phyloP scores from a whole-genome alignment of 2,329 filamentous ascomycete species.

The Fonsecaea pedrosoi region DNA sequence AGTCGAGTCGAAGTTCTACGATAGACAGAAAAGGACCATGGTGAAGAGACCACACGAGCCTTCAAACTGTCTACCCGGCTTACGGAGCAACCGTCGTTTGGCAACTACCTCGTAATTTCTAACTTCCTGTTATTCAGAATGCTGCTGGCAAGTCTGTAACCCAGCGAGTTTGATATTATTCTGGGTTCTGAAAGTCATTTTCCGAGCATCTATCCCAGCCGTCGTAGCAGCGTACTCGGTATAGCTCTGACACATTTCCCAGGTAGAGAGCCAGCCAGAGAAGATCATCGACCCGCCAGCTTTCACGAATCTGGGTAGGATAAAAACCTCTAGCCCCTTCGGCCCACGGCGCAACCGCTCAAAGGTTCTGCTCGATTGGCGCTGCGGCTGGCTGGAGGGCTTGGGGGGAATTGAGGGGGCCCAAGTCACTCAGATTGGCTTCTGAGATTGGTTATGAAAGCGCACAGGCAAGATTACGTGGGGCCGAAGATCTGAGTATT shows the following conservation, averaged over 20 bases:
- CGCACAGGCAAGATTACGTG: slow-evolving; percentile 15
- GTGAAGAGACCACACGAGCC: neutral
- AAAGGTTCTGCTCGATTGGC: slow-evolving; percentile 8
- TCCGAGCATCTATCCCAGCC: neutral
- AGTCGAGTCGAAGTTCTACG: no score
- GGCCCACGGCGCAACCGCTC: neutral
- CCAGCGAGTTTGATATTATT: neutral
- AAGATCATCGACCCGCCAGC: neutral
- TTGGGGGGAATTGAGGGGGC: neutral
- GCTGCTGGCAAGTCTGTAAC: neutral
- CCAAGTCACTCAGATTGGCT: slow-evolving; percentile 2
- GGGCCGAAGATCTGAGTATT: slow-evolving; percentile 6
- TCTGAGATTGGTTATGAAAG: slow-evolving; percentile 5
- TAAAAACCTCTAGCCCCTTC: neutral
- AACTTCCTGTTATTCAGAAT: neutral
- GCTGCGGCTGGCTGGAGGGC: neutral
- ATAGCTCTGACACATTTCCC: neutral
- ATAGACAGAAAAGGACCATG: no score
- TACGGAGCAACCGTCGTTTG: neutral
- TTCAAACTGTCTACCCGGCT: neutral
- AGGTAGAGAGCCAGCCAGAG: neutral
- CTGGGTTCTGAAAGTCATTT: neutral
- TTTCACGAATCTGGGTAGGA: neutral
- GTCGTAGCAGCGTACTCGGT: neutral
- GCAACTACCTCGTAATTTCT: neutral